Evolutionary conservation across 768 basidiomycete species (phyloP), one percentile per base, ranked within the genome.

Genomic region (Mycena alexandri): DNA sequence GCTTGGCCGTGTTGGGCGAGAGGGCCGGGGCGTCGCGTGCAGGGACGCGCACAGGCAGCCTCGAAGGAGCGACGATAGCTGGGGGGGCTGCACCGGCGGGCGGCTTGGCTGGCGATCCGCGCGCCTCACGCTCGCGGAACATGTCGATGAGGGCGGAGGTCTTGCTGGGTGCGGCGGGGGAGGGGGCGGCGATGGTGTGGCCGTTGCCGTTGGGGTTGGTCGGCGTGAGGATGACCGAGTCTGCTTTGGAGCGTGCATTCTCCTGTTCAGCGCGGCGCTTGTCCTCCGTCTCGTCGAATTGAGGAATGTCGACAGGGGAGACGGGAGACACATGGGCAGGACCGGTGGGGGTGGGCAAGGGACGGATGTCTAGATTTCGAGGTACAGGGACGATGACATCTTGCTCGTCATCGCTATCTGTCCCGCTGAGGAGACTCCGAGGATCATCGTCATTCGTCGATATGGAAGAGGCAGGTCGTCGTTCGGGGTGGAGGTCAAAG

Each of bases 141-240:
- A 95, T 92, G 76, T 94, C 92, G 71, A 94, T 95, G 57, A 95
- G 82, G 2, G 89, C 86, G 5, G 91, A 89, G 0, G 93, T 93
- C 79, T 89, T 91, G 80, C 88, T 89, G 19, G 81, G 78, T 16
- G 80, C 47, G 2, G 55, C 67, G 52, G 76, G 55, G 44, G 74
- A 78, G 36, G 72, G 71, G 21, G 54, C 38, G 19, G 55, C 65
- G 43, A 56, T 67, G 56, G 67, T 72, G 54, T 74, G 74, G 22
- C 51, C 69, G 60, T 67, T 71, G 8, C 62, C 68, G 43, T 42
- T 44, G 46, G 19, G 19, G 33, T 29, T 59, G 54, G 33, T 41
- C 11, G 68, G 67, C 22, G 53, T 24, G 24, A 61, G 67, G 51
- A 63, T 53, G 22, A 42, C 54, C 3, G 62, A 50, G 36, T 63